Evolutionary conservation across 805 yeast species (phyloP).

Genomic region (Spathaspora girioi): DNA sequence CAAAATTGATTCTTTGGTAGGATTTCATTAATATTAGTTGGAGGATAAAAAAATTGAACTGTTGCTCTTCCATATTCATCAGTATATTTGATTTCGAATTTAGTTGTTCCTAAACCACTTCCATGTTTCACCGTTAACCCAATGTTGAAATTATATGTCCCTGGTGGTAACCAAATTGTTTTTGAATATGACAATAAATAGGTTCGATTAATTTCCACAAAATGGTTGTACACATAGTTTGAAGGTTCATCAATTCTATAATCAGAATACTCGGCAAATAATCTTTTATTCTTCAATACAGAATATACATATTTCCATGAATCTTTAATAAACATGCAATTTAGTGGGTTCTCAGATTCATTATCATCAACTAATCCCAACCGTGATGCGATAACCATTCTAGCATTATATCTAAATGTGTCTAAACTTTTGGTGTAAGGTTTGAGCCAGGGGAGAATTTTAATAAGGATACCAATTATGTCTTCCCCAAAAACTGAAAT

Average conservation of each 20-base stretch:
- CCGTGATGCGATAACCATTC: slow-evolving; percentile 25
- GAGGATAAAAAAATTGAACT: slow-evolving; percentile 47
- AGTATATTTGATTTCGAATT: slow-evolving; percentile 42
- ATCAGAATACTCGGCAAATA: slow-evolving; percentile 47
- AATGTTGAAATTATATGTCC: slow-evolving; percentile 47
- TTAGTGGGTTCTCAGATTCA: slow-evolving; percentile 14
- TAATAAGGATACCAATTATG: slow-evolving; percentile 24
- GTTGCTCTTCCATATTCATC: slow-evolving; percentile 22
- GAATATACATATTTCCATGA: slow-evolving; percentile 55
- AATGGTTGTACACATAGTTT: slow-evolving; percentile 39
- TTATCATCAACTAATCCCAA: slow-evolving; percentile 23
- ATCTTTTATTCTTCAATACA: slow-evolving; percentile 46
- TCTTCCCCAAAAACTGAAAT: slow-evolving; percentile 34
- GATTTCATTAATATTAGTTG: slow-evolving; percentile 53
- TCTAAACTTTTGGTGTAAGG: slow-evolving; percentile 39
- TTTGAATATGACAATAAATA: slow-evolving; percentile 46
- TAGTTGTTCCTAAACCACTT: slow-evolving; percentile 56
- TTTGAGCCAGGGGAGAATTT: slow-evolving; percentile 36
- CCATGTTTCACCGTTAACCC: slow-evolving; percentile 53
- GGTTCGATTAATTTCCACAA: slow-evolving; percentile 47
- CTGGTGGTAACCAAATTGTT: slow-evolving; percentile 44
- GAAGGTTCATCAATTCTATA: slow-evolving; percentile 47
- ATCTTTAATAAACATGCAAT: slow-evolving; percentile 39
- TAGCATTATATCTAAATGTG: slow-evolving; percentile 23
- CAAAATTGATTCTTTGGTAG: slow-evolving; percentile 51